phyloP scores from a whole-genome alignment of 768 basidiomycete genomes.

The Calocybe indica region DNA sequence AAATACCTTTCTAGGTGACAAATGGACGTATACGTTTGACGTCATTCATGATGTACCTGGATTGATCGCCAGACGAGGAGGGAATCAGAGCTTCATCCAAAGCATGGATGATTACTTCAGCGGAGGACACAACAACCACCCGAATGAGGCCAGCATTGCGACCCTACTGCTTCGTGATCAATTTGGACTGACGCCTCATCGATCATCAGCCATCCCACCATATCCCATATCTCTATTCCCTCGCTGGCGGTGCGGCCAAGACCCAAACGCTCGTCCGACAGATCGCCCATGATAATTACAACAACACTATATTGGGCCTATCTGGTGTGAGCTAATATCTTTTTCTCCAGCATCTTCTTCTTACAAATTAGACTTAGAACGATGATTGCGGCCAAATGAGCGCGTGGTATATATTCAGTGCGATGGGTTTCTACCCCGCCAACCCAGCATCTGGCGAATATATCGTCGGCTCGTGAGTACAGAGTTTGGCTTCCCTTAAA shows the following conservation, averaged over 20 bases:
- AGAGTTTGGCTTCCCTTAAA: neutral
- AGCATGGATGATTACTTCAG: slow-evolving; percentile 58
- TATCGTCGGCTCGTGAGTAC: slow-evolving; percentile 62
- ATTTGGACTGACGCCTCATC: neutral
- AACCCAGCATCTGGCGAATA: slow-evolving; percentile 76
- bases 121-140: slow-evolving; percentile 73
- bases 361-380: slow-evolving; percentile 39
- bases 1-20: slow-evolving; percentile 27
- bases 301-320: slow-evolving; percentile 61
- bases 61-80: slow-evolving; percentile 59
- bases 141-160: slow-evolving; percentile 55
- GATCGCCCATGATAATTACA: slow-evolving; percentile 61
- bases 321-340: slow-evolving; percentile 48
- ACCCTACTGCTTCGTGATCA: neutral
- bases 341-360: neutral
- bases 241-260: slow-evolving; percentile 66
- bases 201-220: slow-evolving; percentile 68
- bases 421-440: slow-evolving; percentile 82
- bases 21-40: slow-evolving; percentile 71
- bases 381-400: slow-evolving; percentile 92
- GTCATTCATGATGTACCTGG: slow-evolving; percentile 67
- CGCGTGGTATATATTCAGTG: slow-evolving; percentile 81
- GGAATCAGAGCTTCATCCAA: slow-evolving; percentile 55
- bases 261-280: slow-evolving; percentile 66
- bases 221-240: slow-evolving; percentile 76